Base-by-base conservation (phyloP, 108 stramenopile genomes). In the Nannochloropsis salina region DNA sequence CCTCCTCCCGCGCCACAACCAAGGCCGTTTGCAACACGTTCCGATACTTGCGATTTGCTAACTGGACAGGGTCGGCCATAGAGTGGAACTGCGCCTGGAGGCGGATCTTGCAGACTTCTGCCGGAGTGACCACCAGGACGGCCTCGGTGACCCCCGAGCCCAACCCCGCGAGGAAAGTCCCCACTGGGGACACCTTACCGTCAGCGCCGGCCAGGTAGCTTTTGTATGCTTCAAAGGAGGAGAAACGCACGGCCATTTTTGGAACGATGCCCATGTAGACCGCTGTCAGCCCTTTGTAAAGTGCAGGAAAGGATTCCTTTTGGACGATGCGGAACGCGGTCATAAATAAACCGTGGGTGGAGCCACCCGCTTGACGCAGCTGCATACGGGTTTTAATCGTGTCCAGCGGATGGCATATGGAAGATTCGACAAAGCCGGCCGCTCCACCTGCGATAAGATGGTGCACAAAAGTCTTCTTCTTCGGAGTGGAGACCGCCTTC, bases 241-340 rank as follows among this genome's bases (percentile, higher is more conserved):
- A 90, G 90, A 99, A 99, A 47, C 98, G 95, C 85, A 98, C 95
- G 81, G 97, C 96, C 96, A 97, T 97, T 91, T 99, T 99, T 80
- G 96, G 96, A n/a, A 97, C 89, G 81, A 98, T 96, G 81, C 97
- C 97, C 4, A 93, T 94, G 84, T 94, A 96, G 42, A 99, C 97
- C 5, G 98, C 96, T 11, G 95, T 95, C 45, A 99, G 90, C 41
- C 98, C 98, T 90, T 98, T 99, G 95, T 99, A 99, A 81, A 99
- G 91, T n/a, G 96, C 94, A 43, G 93, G 85, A 83, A 96, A 94
- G 42, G 97, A 97, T 92, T 99, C 98, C 22, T 95, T 93, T 51
- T 92, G 89, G 9, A 97, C 88, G 85, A 97, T 97, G 43, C 94
- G 93, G 43, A 90, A 86, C 80, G 95, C 95, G 3, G 96, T 95